Percentiles rank a stretch among this genome's conserved stretches.
Evolutionary conservation across 345 rosid genomes (phyloP).

Genomic region (Gossypium thurberi): DNA sequence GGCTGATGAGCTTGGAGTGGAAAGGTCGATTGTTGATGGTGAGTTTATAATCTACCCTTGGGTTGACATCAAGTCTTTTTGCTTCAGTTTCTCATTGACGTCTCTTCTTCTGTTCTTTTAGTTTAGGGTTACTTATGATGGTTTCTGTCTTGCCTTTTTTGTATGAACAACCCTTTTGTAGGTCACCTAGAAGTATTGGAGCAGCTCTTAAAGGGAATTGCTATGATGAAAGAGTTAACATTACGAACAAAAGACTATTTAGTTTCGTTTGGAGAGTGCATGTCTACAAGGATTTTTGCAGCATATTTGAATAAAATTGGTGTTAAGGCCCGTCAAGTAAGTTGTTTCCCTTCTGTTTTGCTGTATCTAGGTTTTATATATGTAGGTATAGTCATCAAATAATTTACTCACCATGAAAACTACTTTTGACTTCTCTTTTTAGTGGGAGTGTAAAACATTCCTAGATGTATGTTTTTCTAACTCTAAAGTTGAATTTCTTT

Average conservation of each 20-base stretch:
- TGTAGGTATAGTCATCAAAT: background rate
- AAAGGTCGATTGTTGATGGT: conserved; percentile 50
- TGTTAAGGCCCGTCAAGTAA: conserved; percentile 84
- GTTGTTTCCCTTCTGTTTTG: conserved; percentile 9
- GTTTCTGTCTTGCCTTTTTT: conserved; percentile 18
- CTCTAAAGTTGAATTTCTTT: background rate
- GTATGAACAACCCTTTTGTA: conserved; percentile 23
- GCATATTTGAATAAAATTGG: conserved; percentile 79
- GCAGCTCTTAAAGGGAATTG: conserved; percentile 89
- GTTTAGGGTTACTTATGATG: background rate
- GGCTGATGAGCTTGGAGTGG: conserved; percentile 66
- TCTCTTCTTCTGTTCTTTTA: background rate
- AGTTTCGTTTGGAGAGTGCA: conserved; percentile 97
- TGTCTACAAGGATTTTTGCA: conserved; percentile 95
- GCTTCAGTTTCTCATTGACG: background rate
- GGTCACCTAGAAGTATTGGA: conserved; percentile 76
- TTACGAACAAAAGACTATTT: conserved; percentile 76
- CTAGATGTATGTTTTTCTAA: background rate
- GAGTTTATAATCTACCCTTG: conserved; percentile 25
- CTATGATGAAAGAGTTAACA: conserved; percentile 96
- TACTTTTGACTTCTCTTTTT: background rate
- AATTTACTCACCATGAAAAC: background rate
- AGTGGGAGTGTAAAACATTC: background rate
- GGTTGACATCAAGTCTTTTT: background rate
- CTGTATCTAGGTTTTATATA: background rate